Evolutionary conservation across 768 basidiomycete genomes (phyloP), one percentile per base, ranked within the genome.

Genomic region (Leccinellum luteum): DNA sequence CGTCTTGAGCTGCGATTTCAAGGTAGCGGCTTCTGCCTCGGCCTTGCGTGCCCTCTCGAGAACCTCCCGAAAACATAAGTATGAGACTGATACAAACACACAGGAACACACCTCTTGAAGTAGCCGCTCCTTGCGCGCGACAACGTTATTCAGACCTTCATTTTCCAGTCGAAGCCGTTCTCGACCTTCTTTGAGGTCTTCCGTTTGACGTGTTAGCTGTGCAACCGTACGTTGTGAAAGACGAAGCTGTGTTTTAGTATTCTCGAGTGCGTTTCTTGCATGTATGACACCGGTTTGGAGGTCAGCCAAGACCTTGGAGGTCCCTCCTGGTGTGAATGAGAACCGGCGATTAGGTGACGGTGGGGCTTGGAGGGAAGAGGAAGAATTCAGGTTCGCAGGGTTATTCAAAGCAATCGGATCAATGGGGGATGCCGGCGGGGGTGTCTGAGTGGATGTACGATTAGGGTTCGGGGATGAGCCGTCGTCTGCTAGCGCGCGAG

Each of bases 231-330:
- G 78, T 69, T 95, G 92, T 9, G 88, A 88, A 43, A 92, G 70
- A 58, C 93, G 74, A 47, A 95, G 76, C 69, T 95, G 93, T 19
- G 82, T 75, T 67, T 91, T 90, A 12, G 93, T 92, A 67, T 92
- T 92, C 70, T 95, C 93, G 56, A 95, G 76, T 51, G 90, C 90
- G 59, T 85, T 87, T 50, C 85, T 81, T 28, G 90, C 88, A 61
- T 87, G 86, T 45, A 86, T 77, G 7, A 94, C 89, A 51, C 91
- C 92, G 0, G 87, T 81, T 70, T 95, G 93, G 21, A 95, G 80
- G 70, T 93, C 91, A 2, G 90, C 90, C 54, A 95, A 78, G 25
- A 95, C 93, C 66, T 90, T 92, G 15, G 92, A 92, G 10, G 91
- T 94, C 8, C 87, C 89, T 2, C 86, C 88, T 1, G 89, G 87